A percentile compares a stretch with the other conserved stretches of the same genome.
These are phyloP conservation scores for Fusarium sp. DNA, from an alignment of 2,329 filamentous ascomycete genomes.

Conservation along the genomic window DNA sequence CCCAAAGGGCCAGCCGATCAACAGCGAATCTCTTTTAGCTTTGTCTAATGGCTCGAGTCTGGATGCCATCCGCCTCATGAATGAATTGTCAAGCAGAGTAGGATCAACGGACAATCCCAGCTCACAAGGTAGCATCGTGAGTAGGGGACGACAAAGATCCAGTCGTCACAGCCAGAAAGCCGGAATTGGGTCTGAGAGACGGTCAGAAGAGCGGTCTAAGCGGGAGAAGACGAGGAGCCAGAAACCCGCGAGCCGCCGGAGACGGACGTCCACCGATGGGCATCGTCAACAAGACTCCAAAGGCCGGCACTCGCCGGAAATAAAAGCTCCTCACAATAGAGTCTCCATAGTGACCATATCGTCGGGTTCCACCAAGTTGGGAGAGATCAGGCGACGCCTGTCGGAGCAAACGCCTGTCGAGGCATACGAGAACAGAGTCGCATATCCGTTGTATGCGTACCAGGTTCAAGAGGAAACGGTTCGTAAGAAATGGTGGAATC, in stretches of 20 bases:
- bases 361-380: slow-evolving; percentile 58
- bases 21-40: slow-evolving; percentile 59
- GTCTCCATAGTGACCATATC: slow-evolving; percentile 51
- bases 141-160: slow-evolving; percentile 31
- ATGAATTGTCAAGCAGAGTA: slow-evolving; percentile 56
- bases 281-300: slow-evolving; percentile 13
- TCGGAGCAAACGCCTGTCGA: slow-evolving; percentile 16
- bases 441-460: slow-evolving; percentile 37
- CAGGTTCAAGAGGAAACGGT: slow-evolving; percentile 18
- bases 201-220: slow-evolving; percentile 8
- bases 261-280: slow-evolving; percentile 14
- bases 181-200: slow-evolving; percentile 14
- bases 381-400: slow-evolving; percentile 51
- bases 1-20: slow-evolving; percentile 48
- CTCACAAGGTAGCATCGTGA: slow-evolving; percentile 28
- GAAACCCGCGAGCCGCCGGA: slow-evolving; percentile 8
- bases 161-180: slow-evolving; percentile 19
- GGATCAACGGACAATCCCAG: slow-evolving; percentile 28
- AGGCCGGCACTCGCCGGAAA: slow-evolving; percentile 7
- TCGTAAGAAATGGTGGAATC: slow-evolving; percentile 41
- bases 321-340: slow-evolving; percentile 24
- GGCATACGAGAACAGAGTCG: slow-evolving; percentile 3
- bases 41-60: slow-evolving; percentile 60
- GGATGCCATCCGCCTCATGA: slow-evolving; percentile 62
- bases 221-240: slow-evolving; percentile 22